These are phyloP conservation scores for Emericellopsis terricola DNA, from an alignment of 495 filamentous ascomycete species.

Conservation along the genomic window DNA sequence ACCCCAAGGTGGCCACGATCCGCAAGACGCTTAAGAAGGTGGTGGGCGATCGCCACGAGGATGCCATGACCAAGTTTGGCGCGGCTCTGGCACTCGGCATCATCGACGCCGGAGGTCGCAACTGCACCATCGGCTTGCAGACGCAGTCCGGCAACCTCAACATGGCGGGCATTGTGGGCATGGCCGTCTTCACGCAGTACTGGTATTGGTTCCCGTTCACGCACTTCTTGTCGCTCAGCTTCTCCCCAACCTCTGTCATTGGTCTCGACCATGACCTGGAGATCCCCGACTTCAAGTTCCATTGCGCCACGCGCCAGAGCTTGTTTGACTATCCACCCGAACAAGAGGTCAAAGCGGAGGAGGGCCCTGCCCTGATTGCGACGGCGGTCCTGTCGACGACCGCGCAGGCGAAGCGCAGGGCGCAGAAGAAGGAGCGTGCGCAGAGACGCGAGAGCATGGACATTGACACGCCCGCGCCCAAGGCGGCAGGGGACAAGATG, in stretches of 20 bases:
- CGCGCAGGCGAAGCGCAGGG: conserved; percentile 86
- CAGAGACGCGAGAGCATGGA: conserved; percentile 78
- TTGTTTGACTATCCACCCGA: conserved; percentile 97
- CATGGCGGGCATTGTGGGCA: conserved; percentile 92
- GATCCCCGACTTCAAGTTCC: conserved; percentile 89
- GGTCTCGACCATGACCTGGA: conserved; percentile 86
- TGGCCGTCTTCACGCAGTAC: conserved; percentile 97
- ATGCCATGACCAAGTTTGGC: conserved; percentile 99
- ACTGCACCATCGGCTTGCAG: conserved; percentile 94
- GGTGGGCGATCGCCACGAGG: conserved; percentile 87
- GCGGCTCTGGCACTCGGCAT: conserved; percentile 88
- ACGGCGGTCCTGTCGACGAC: conserved; percentile 95
- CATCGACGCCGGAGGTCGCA: conserved; percentile 94
- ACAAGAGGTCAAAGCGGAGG: conserved; percentile 82
- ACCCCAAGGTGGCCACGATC: conserved; percentile 68
- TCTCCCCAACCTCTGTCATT: conserved; percentile 86
- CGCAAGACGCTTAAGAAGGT: conserved; percentile 80
- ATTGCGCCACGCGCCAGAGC: conserved; percentile 84
- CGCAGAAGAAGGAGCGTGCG: conserved; percentile 51
- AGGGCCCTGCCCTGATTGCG: conserved; percentile 84
- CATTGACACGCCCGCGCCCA: conserved; percentile 50
- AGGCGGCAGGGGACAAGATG: conserved; percentile 75
- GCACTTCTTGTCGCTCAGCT: conserved; percentile 88
- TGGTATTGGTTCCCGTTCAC: conserved; percentile 99
- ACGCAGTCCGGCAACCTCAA: conserved; percentile 97